Evolutionary conservation across 2,329 filamentous ascomycete species (phyloP).

Genomic region (Fusarium hainanense): DNA sequence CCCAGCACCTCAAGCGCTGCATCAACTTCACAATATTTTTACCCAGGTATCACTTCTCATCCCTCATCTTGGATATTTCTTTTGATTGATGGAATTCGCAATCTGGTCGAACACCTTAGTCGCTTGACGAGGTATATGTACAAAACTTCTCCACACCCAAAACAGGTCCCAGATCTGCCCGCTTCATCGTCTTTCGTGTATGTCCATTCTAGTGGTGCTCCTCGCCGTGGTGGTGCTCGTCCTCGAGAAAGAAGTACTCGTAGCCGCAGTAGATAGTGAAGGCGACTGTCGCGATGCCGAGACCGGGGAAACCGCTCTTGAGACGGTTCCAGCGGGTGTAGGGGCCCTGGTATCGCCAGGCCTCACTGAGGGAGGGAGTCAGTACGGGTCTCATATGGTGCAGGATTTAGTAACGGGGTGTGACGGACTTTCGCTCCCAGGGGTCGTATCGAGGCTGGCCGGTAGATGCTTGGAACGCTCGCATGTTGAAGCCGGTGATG

Average conservation of each 20-base stretch:
- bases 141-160: constrained; percentile 30
- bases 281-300: constrained; percentile 91
- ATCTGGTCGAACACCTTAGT: constrained; percentile 33
- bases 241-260: constrained; percentile 87
- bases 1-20: background rate
- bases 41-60: background rate
- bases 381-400: background rate
- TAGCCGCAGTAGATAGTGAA: constrained; percentile 91
- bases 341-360: constrained; percentile 91
- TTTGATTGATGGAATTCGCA: constrained; percentile 38
- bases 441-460: constrained; percentile 72
- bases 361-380: constrained; percentile 71
- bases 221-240: constrained; percentile 70
- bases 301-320: constrained; percentile 84
- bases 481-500: constrained; percentile 92
- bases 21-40: background rate
- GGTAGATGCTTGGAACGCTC: constrained; percentile 79
- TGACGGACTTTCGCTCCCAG: constrained; percentile 71
- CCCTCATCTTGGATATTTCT: constrained; percentile 14
- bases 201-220: constrained; percentile 63
- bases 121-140: constrained; percentile 42
- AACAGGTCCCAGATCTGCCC: constrained; percentile 15
- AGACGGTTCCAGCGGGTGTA: constrained; percentile 93
- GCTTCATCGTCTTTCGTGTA: constrained; percentile 25
- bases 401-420: background rate